Evolutionary conservation across 495 filamentous ascomycete species (phyloP), one percentile per base, ranked within the genome.

Genomic region (Trichoderma erinaceum): DNA sequence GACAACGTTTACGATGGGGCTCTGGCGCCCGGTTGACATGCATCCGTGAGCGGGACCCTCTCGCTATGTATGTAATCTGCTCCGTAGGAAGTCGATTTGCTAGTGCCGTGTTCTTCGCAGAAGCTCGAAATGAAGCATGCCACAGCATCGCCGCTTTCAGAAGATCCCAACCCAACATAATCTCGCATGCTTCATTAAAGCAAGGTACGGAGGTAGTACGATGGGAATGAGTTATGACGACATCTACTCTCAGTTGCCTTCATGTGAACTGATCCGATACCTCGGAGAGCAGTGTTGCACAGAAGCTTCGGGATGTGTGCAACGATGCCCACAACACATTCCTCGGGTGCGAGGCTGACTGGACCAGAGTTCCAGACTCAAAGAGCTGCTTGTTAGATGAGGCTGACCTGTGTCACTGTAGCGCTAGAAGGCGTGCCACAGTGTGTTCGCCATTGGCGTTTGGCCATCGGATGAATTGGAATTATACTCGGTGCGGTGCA

Each of bases 151-250:
- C n/a, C 5, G 4, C 48, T 18, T 52, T 23, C 4, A 10, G 48
- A 23, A 64, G 23, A 15, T 41, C 61, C 61, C 61, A 29, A 23
- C 21, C 21, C 25, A n/a, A 32, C 15, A 32, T 32, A 25, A 64
- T 18, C 29, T 41, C 27, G 29, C 61, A n/a, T 41, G 25, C 61
- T 27, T 38, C 25, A 21, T 10, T 11, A 35, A 38, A 5, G 8
- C 23, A 70, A 64, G 64, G 13, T 29, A 27, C 38, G 41, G 50
- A 43, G 35, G 64, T 23, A 23, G n/a, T 52, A 52, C 48, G 21
- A 10, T 8, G 4, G 48, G 48, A 7, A 52, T n/a, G n/a, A 23
- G 21, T 21, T 52, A 23, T 52, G 8, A 52, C 48, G 4, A 25
- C 1, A 25, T 46, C 4, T 3, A 4, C 4, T 18, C 43, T 18